phyloP scores from a whole-genome alignment of 371 early-diverging fungal species.

The Rhizomucor pusillus region DNA sequence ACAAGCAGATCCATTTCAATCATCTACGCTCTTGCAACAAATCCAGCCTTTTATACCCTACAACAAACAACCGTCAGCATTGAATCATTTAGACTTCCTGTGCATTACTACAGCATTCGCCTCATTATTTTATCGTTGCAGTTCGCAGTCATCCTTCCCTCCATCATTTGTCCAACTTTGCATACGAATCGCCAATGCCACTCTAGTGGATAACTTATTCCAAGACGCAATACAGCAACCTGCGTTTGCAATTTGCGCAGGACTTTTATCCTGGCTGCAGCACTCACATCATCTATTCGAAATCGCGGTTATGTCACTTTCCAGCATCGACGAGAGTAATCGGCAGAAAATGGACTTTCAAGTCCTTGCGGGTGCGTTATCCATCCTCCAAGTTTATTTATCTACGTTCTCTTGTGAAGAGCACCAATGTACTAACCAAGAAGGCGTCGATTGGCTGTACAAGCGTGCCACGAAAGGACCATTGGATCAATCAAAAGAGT shows the following conservation, averaged over 20 bases:
- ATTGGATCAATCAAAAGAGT: too few relatives aligned
- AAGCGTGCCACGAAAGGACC: neutral
- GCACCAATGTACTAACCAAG: neutral
- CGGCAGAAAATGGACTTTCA: neutral
- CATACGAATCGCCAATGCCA: too few relatives aligned
- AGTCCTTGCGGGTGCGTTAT: conserved; percentile 2
- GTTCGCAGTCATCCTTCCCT: too few relatives aligned
- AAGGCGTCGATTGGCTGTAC: conserved; percentile 7
- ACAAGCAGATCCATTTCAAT: neutral
- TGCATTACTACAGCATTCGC: conserved; percentile 2
- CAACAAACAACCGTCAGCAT: neutral
- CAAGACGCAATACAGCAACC: too few relatives aligned
- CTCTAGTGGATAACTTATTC: too few relatives aligned
- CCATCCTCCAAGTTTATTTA: conserved; percentile 2
- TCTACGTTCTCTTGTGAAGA: neutral
- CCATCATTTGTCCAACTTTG: too few relatives aligned
- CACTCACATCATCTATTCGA: too few relatives aligned
- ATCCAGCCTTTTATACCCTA: conserved; percentile 1
- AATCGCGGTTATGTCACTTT: neutral
- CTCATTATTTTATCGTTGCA: neutral
- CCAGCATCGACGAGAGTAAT: neutral
- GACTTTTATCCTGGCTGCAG: too few relatives aligned
- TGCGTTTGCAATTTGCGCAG: too few relatives aligned
- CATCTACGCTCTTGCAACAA: neutral
- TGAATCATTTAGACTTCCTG: neutral